Evolutionary conservation across 495 filamentous ascomycete species (phyloP).

Genomic region (Chaetomium tenue): DNA sequence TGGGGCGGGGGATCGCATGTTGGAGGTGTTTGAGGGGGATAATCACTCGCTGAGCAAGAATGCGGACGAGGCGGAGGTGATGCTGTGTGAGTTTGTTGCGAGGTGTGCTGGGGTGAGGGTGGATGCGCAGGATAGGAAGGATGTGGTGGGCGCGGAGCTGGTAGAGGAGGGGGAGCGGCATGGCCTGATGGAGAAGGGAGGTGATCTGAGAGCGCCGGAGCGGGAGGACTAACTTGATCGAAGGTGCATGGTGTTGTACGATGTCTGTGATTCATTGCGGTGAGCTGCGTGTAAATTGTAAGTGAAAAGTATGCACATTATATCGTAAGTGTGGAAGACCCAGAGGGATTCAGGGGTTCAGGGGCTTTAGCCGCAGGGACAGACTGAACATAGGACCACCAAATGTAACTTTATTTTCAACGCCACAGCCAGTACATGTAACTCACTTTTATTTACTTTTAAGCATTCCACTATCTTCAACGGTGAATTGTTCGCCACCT

Average conservation of each 20-base stretch:
- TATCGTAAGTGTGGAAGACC: neutral
- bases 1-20: constrained; percentile 33
- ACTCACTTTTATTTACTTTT: too few relatives aligned
- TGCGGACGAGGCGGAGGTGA: constrained; percentile 35
- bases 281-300: too few relatives aligned
- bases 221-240: constrained; percentile 28
- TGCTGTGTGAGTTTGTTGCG: constrained; percentile 41
- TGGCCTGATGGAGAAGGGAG: constrained; percentile 36
- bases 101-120: constrained; percentile 30
- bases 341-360: neutral
- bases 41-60: constrained; percentile 45
- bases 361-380: too few relatives aligned
- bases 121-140: constrained; percentile 21
- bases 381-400: neutral
- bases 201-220: constrained; percentile 37
- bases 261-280: neutral
- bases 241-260: neutral
- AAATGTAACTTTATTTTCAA: too few relatives aligned
- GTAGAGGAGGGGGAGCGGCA: constrained; percentile 33
- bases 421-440: too few relatives aligned
- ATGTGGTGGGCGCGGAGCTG: constrained; percentile 30
- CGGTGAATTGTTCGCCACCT: too few relatives aligned
- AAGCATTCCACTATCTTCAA: too few relatives aligned
- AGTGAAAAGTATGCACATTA: too few relatives aligned
- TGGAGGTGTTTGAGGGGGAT: constrained; percentile 46